These are phyloP conservation scores for Penicillium rolfsii DNA, from an alignment of 2,329 filamentous ascomycete species.

Conservation along the genomic window DNA sequence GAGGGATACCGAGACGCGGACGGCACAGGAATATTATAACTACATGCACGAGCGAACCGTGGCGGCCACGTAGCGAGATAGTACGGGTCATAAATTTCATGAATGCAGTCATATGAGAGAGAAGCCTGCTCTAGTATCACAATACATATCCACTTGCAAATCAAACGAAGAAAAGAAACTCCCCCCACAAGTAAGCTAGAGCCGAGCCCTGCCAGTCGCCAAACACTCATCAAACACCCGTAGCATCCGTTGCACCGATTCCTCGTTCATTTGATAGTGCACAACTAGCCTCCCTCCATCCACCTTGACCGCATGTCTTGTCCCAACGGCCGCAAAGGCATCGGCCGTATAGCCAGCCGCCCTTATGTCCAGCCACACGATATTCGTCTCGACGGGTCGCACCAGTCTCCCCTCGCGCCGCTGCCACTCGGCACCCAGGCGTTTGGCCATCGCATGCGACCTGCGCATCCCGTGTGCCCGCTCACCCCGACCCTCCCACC, in stretches of 20 bases:
- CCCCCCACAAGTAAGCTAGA: not conserved
- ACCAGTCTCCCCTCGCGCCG: not conserved
- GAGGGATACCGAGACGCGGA: not conserved
- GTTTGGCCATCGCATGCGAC: not conserved
- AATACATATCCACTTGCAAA: not conserved
- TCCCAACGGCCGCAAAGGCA: not conserved
- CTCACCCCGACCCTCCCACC: not conserved
- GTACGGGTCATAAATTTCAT: not conserved
- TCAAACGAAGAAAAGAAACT: not conserved
- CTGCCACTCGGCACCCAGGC: not conserved
- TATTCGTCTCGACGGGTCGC: not conserved
- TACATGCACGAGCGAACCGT: slow-evolving; percentile 1
- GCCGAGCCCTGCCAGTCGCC: not conserved
- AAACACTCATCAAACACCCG: not conserved
- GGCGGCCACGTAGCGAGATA: not conserved
- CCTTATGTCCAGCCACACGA: not conserved
- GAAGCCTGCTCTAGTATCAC: not conserved
- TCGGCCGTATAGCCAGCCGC: not conserved
- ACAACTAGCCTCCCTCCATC: not conserved
- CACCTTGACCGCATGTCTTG: not conserved
- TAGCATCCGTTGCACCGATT: not conserved
- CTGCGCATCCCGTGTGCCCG: not conserved
- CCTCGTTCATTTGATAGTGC: not conserved
- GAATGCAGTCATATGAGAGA: not conserved
- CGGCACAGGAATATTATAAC: not conserved